Percentiles rank a stretch among this genome's conserved stretches.
phyloP scores from a whole-genome alignment of 805 yeast species.

The Priceomyces melissophilus region DNA sequence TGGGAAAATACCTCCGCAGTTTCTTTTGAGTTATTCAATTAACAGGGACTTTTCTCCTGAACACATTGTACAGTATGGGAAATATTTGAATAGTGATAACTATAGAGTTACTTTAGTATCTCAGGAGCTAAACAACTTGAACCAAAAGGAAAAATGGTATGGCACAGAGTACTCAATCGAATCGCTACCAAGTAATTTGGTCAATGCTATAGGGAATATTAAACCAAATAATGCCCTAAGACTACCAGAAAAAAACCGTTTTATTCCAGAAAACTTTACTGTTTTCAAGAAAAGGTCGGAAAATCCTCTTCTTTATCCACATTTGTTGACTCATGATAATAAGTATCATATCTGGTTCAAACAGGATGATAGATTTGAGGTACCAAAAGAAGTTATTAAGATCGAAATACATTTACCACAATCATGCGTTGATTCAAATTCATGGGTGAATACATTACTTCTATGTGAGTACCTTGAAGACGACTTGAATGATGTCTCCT shows the following conservation, averaged over 20 bases:
- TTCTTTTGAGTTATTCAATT: constrained; percentile 55
- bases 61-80: constrained; percentile 47
- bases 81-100: constrained; percentile 53
- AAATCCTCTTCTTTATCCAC: constrained; percentile 52
- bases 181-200: constrained; percentile 40
- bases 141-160: constrained; percentile 75
- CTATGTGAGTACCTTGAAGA: constrained; percentile 73
- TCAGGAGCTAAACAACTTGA: constrained; percentile 43
- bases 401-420: constrained; percentile 64
- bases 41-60: constrained; percentile 57
- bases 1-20: constrained; percentile 56
- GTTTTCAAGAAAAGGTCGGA: constrained; percentile 44
- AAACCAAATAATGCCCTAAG: constrained; percentile 35
- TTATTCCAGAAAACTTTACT: constrained; percentile 75
- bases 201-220: constrained; percentile 26
- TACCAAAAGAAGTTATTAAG: constrained; percentile 78
- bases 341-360: constrained; percentile 76
- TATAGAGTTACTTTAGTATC: constrained; percentile 58
- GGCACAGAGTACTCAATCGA: constrained; percentile 72
- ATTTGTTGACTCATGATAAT: constrained; percentile 50
- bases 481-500: constrained; percentile 68
- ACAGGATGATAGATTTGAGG: constrained; percentile 82
- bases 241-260: constrained; percentile 73
- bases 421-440: constrained; percentile 54
- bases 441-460: constrained; percentile 56